Conservation (phyloP, 2,329 filamentous ascomycete species). For the Colletotrichum sublineola region DNA sequence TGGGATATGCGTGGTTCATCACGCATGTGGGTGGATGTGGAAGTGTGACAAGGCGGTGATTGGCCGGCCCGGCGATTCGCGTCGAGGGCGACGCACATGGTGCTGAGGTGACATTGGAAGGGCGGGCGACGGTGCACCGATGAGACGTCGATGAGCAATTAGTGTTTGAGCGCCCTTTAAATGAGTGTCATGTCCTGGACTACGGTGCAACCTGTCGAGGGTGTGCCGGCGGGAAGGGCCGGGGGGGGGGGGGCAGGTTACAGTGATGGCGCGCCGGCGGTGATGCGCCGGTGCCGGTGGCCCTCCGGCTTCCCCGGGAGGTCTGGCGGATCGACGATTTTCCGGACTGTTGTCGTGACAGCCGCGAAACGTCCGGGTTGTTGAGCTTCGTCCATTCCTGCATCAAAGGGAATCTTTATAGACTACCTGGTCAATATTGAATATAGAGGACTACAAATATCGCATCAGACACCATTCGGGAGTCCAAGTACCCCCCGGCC, state of each 20-base stretch:
- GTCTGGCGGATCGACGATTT: background rate
- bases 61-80: conserved; percentile 15
- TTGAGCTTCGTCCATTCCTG: background rate
- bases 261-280: background rate
- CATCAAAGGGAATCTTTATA: background rate
- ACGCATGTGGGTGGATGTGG: background rate
- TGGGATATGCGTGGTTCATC: background rate
- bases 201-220: conserved; percentile 11
- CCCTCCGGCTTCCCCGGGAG: conserved; percentile 1
- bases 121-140: conserved; percentile 1
- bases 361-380: background rate
- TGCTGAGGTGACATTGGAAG: conserved; percentile 9
- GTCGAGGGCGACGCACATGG: background rate
- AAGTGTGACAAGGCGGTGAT: conserved; percentile 6
- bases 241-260: background rate
- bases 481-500: background rate
- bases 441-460: no score
- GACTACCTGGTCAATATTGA: background rate
- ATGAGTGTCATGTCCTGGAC: background rate
- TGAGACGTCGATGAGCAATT: conserved; percentile 11
- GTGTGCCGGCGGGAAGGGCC: background rate
- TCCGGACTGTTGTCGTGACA: background rate
- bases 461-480: background rate
- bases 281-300: conserved; percentile 2
- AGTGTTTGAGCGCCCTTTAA: conserved; percentile 5